These are phyloP conservation scores for Gomphus bonarii DNA, from an alignment of 1,284 basidiomycete genomes.

Conservation along the genomic window DNA sequence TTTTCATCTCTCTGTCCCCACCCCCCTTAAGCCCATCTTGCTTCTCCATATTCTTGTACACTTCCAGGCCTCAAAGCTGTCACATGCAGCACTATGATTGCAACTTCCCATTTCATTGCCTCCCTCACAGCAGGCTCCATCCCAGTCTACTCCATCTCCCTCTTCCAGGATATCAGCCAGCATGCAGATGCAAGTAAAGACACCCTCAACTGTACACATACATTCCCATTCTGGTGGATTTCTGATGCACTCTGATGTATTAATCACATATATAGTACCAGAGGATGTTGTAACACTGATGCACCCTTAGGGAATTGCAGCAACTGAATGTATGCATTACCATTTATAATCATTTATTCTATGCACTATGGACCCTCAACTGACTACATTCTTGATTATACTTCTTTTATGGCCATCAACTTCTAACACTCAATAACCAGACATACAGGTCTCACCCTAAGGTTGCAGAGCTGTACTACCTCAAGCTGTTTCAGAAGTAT, in stretches of 20 bases:
- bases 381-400: too few relatives aligned
- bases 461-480: too few relatives aligned
- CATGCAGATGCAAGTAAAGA: conserved; percentile 37
- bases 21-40: too few relatives aligned
- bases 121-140: conserved; percentile 44
- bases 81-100: conserved; percentile 59
- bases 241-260: background rate
- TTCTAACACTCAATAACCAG: too few relatives aligned
- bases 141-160: conserved; percentile 63
- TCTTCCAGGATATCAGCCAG: conserved; percentile 62
- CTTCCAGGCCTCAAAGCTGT: conserved; percentile 43
- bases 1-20: too few relatives aligned
- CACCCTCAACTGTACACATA: conserved; percentile 36
- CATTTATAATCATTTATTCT: too few relatives aligned
- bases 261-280: conserved; percentile 41
- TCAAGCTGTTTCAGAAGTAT: too few relatives aligned
- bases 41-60: background rate
- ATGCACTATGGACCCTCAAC: too few relatives aligned
- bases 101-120: too few relatives aligned
- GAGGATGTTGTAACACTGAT: conserved; percentile 46
- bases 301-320: conserved; percentile 40
- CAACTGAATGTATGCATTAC: conserved; percentile 51
- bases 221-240: background rate
- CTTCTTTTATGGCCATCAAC: too few relatives aligned
- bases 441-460: too few relatives aligned